Base-by-base conservation (phyloP, 805 yeast species). In the Wickerhamia fluorescens region DNA sequence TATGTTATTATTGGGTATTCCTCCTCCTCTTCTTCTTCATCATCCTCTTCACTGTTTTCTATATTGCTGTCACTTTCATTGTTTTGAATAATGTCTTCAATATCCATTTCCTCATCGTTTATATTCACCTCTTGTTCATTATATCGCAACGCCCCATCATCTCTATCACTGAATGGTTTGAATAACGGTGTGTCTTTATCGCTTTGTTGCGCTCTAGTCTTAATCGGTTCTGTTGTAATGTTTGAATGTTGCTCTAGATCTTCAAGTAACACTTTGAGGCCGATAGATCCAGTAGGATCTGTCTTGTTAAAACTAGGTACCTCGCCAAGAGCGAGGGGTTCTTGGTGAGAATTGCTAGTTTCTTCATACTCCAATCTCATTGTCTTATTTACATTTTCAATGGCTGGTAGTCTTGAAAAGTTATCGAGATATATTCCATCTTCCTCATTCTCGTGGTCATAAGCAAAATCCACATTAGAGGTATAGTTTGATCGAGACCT, bases 161-260 rank as follows among this genome's bases (percentile, higher is more conserved):
- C n/a, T n/a, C n/a, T n/a, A n/a, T n/a, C n/a, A n/a, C n/a, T n/a
- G n/a, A n/a, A n/a, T n/a, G n/a, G n/a, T n/a, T n/a, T n/a, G n/a
- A n/a, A n/a, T n/a, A n/a, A n/a, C n/a, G n/a, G n/a, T n/a, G n/a
- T n/a, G n/a, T n/a, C n/a, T n/a, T n/a, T n/a, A n/a, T n/a, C n/a
- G n/a, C n/a, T n/a, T n/a, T n/a, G n/a, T n/a, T n/a, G n/a, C n/a
- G n/a, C n/a, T n/a, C n/a, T n/a, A n/a, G n/a, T n/a, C n/a, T n/a
- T n/a, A n/a, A n/a, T n/a, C n/a, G n/a, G n/a, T n/a, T n/a, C n/a
- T n/a, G n/a, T n/a, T n/a, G n/a, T n/a, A n/a, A n/a, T n/a, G n/a
- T n/a, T n/a, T n/a, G n/a, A n/a, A 27, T 56, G 58, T 16, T 37
- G 42, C 14, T 51, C 41, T 24, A 62, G 47, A 27, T 58, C 63